phyloP scores from a whole-genome alignment of 2,329 filamentous ascomycete genomes.

The Penicillium sp. region DNA sequence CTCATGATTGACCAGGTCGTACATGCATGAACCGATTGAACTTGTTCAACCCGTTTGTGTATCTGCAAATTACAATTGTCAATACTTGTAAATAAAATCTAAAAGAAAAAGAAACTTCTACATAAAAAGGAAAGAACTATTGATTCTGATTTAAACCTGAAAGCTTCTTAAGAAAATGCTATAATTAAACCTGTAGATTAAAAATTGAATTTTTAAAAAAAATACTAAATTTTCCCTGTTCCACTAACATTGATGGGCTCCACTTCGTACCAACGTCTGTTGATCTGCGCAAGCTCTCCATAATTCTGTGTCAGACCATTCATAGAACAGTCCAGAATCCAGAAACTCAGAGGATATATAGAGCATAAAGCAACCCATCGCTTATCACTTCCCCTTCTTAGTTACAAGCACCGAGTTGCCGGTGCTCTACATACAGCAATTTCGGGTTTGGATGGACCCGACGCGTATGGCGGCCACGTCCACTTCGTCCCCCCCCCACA shows the following conservation, averaged over 20 bases:
- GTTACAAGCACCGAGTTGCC: background rate
- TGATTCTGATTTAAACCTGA: background rate
- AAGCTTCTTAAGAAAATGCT: conserved; percentile 2
- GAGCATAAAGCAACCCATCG: too few relatives aligned
- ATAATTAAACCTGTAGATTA: conserved; percentile 10
- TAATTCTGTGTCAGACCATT: background rate
- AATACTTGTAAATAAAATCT: too few relatives aligned
- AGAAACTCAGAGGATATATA: too few relatives aligned
- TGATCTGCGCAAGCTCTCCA: background rate
- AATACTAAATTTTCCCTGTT: background rate
- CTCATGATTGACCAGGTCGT: background rate
- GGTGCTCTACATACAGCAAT: background rate
- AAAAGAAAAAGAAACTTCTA: background rate
- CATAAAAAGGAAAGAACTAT: background rate
- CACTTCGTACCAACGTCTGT: background rate
- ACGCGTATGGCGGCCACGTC: conserved; percentile 11
- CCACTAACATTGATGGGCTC: background rate
- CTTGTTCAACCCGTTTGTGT: background rate
- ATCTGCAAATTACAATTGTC: too few relatives aligned
- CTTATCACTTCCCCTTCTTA: background rate
- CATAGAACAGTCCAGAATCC: background rate
- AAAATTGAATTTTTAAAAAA: background rate
- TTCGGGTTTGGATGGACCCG: background rate
- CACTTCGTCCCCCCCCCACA: background rate
- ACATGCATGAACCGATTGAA: conserved; percentile 3